phyloP scores from a whole-genome alignment of 441 rosid species.

The Hypseocharis bilobata region DNA sequence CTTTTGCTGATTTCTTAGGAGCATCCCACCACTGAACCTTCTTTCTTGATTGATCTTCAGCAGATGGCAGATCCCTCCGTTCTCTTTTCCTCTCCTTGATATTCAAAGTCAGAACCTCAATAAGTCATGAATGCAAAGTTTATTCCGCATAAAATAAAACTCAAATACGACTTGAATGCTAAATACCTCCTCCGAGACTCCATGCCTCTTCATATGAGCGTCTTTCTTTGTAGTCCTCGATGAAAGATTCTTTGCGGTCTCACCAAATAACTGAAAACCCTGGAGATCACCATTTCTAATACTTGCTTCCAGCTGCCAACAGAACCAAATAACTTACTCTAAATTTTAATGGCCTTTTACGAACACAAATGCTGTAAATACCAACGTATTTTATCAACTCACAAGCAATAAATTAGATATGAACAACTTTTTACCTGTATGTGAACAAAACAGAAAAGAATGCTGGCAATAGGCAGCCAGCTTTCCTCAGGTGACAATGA shows the following conservation, averaged over 20 bases:
- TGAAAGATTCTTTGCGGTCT: constrained; percentile 34
- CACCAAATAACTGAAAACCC: constrained; percentile 47
- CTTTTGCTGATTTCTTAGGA: constrained; percentile 25
- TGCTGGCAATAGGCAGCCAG: constrained; percentile 88
- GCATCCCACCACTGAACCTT: constrained; percentile 26
- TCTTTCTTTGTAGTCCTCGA: constrained; percentile 28
- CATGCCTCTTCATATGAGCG: constrained; percentile 24
- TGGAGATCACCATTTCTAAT: constrained; percentile 71
- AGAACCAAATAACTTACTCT: neutral
- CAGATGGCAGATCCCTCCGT: constrained; percentile 27
- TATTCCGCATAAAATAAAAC: neutral
- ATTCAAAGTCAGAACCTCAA: constrained; percentile 5
- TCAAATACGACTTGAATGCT: neutral
- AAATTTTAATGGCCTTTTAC: neutral
- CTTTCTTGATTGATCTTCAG: constrained; percentile 29
- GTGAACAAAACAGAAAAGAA: constrained; percentile 62
- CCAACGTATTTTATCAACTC: neutral
- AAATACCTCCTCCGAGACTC: constrained; percentile 35
- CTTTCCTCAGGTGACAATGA: constrained; percentile 80
- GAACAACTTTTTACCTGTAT: constrained; percentile 50
- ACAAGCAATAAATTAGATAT: neutral
- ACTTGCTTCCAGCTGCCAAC: constrained; percentile 69
- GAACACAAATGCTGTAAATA: neutral
- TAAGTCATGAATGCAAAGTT: constrained; percentile 9
- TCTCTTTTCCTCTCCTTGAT: constrained; percentile 28